phyloP scores from a whole-genome alignment of 768 basidiomycete species.

The Mycena epipterygia region DNA sequence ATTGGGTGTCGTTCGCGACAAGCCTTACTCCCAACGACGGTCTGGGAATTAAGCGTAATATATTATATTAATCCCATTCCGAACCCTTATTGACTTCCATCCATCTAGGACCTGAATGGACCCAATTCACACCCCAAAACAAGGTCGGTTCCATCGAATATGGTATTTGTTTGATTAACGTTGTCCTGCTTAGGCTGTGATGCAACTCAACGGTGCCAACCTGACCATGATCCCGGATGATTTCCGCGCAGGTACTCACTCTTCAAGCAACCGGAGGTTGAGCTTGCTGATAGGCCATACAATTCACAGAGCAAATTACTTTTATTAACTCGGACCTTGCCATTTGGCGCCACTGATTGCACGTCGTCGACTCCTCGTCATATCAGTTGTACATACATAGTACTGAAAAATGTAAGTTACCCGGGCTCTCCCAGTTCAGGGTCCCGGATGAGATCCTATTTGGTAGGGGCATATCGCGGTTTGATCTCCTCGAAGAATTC shows the following conservation, averaged over 20 bases:
- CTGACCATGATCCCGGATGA: slow-evolving; percentile 39
- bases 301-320: slow-evolving; percentile 30
- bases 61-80: not conserved
- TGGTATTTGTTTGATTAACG: not conserved
- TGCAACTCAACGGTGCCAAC: slow-evolving; percentile 40
- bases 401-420: too few species aligned
- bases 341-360: slow-evolving; percentile 29
- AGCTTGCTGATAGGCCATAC: slow-evolving; percentile 35
- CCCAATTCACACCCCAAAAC: slow-evolving; percentile 37
- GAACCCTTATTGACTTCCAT: not conserved
- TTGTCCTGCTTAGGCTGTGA: slow-evolving; percentile 27
- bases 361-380: too few species aligned
- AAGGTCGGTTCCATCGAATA: not conserved
- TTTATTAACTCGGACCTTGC: slow-evolving; percentile 37
- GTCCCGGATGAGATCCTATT: too few species aligned
- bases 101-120: slow-evolving; percentile 35
- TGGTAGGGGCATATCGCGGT: too few species aligned
- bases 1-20: slow-evolving; percentile 62
- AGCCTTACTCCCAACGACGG: slow-evolving; percentile 61
- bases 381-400: too few species aligned
- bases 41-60: slow-evolving; percentile 49
- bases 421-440: too few species aligned
- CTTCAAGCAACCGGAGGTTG: not conserved
- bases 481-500: too few species aligned
- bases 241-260: slow-evolving; percentile 30